Percentiles rank a stretch among this genome's conserved stretches.
Evolutionary conservation across 2,329 filamentous ascomycete species (phyloP).

Genomic region (Penicillium sp.): DNA sequence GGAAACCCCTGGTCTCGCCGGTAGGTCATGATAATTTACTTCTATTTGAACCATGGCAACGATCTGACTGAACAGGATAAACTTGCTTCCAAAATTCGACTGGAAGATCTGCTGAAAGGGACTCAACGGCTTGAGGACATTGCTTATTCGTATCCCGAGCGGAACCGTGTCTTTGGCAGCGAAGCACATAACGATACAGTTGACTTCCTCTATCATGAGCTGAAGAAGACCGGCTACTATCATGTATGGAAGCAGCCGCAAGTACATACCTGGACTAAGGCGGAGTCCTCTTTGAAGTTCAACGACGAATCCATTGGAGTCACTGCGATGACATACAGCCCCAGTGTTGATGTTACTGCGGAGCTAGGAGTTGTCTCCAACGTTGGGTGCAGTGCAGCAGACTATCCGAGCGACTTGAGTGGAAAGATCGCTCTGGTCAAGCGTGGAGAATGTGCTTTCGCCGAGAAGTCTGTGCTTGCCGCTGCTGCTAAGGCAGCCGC

Average conservation of each 20-base stretch:
- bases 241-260: slow-evolving; percentile 60
- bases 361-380: slow-evolving; percentile 63
- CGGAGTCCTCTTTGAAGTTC: slow-evolving; percentile 62
- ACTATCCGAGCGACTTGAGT: slow-evolving; percentile 62
- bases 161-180: slow-evolving; percentile 37
- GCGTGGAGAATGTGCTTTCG: slow-evolving; percentile 73
- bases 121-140: slow-evolving; percentile 58
- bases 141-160: slow-evolving; percentile 35
- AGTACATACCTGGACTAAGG: slow-evolving; percentile 61
- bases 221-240: slow-evolving; percentile 49
- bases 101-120: slow-evolving; percentile 60
- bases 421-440: slow-evolving; percentile 72
- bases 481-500: slow-evolving; percentile 71
- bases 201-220: slow-evolving; percentile 62
- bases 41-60: too few species aligned
- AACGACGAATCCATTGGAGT: slow-evolving; percentile 58
- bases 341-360: slow-evolving; percentile 42
- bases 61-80: slow-evolving; percentile 21
- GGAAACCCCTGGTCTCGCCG: slow-evolving; percentile 22
- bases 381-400: slow-evolving; percentile 64
- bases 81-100: slow-evolving; percentile 49
- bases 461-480: slow-evolving; percentile 69
- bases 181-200: slow-evolving; percentile 66
- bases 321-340: slow-evolving; percentile 66
- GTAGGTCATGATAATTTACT: background rate